phyloP scores from a whole-genome alignment of 345 rosid genomes.

The Aegle marmelos region DNA sequence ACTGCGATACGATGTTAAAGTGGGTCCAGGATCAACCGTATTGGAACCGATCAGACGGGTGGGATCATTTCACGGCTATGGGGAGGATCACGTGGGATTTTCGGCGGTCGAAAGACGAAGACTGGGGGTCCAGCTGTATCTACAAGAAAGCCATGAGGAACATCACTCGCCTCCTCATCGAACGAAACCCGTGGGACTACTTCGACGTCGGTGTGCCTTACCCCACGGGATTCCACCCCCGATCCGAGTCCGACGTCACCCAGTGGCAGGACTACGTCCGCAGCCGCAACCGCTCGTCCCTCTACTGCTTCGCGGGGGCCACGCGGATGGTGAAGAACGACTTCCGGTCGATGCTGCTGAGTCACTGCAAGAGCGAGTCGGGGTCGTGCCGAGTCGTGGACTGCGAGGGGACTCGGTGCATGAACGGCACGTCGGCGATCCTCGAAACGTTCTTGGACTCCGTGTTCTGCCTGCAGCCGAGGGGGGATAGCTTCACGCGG shows the following conservation, averaged over 20 bases:
- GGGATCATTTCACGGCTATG: conserved; percentile 95
- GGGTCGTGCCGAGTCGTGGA: conserved; percentile 60
- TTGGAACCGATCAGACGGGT: conserved; percentile 67
- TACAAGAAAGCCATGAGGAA: conserved; percentile 79
- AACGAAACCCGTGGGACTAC: conserved; percentile 98
- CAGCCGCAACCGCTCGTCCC: conserved; percentile 41
- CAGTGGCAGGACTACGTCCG: conserved; percentile 83
- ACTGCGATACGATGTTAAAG: conserved; percentile 58
- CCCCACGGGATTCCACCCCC: conserved; percentile 98
- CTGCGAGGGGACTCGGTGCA: conserved; percentile 54
- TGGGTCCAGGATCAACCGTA: conserved; percentile 71
- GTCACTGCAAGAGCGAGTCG: conserved; percentile 59
- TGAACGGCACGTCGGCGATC: conserved; percentile 75
- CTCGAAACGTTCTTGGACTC: conserved; percentile 74
- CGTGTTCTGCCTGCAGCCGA: conserved; percentile 83
- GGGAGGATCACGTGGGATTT: conserved; percentile 99
- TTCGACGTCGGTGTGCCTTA: conserved; percentile 93
- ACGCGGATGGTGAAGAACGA: conserved; percentile 69
- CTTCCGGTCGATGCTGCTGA: conserved; percentile 61
- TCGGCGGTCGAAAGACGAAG: conserved; percentile 63
- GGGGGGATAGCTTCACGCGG: conserved; percentile 96
- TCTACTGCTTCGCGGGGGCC: conserved; percentile 93
- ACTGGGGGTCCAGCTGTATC: conserved; percentile 94
- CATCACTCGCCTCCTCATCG: conserved; percentile 89
- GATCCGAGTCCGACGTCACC: conserved; percentile 60